Evolutionary conservation across 352 stramenopile species (phyloP), one percentile per base, ranked within the genome.

Genomic region (Globisporangium perplexum): DNA sequence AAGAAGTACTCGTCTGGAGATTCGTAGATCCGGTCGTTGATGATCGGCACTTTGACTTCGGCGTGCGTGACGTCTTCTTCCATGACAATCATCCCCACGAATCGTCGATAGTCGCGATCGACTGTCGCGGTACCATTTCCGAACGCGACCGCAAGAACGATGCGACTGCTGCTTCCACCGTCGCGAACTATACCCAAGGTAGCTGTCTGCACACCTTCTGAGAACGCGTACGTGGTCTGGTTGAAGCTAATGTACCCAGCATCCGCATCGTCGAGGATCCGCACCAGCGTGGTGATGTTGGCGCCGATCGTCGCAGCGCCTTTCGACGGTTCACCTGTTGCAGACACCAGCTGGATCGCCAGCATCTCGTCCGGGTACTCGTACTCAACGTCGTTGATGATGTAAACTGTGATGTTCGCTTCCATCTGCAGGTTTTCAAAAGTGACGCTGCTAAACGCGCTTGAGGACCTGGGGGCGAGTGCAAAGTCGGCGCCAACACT

Each of bases 231-330:
- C 2, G 4, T 24, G 3, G 55, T 17, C 4, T 57, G 58, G 0
- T 68, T 59, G 56, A 90, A 87, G 30, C 66, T 70, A 2, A 90
- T 47, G 26, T 68, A 71, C 1, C 79, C 79, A 36, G 79, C 76
- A 45, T 87, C 76, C 0, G 68, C 77, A 51, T 87, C 79, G 44
- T 90, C 79, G 0, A 77, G n/a, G 48, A 90, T 83, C 1, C 62
- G 72, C 23, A 90, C 72, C 1, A 31, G 60, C 17, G 53, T 36
- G 0, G 57, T 50, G 18, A n/a, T 57, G 28, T 71, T 82, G 1
- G 14, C 54, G n/a, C 75, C 75, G 20, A 89, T 59, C 14, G 43
- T 71, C 1, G 73, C 69, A 11, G 42, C 23, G 6, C 36, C 46
- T 15, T 14, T 57, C 7, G 42, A 51, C 3, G 24, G 7, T 15